phyloP scores from a whole-genome alignment of 306 rosid species.

The Luffa aegyptiaca region DNA sequence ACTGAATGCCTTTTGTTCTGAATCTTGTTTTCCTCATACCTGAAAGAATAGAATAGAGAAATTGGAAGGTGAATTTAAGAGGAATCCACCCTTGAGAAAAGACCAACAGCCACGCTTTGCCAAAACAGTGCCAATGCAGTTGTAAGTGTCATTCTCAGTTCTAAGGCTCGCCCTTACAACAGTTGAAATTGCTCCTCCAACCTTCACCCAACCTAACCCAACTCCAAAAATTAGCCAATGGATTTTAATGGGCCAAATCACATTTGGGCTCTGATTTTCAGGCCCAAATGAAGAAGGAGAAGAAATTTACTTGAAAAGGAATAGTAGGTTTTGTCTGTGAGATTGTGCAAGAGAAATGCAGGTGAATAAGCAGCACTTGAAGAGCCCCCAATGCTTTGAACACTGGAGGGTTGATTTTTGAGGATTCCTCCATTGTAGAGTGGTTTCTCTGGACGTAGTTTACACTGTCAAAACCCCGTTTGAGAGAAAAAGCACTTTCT shows the following conservation, averaged over 20 bases:
- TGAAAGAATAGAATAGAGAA: constrained; percentile 42
- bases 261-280: background rate
- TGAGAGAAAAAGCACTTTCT: background rate
- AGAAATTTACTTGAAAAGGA: constrained; percentile 53
- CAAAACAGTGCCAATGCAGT: constrained; percentile 62
- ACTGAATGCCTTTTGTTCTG: background rate
- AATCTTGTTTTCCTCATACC: constrained; percentile 19
- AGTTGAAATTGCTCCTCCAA: constrained; percentile 35
- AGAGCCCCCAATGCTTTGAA: background rate
- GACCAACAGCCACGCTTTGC: constrained; percentile 89
- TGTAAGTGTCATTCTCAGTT: constrained; percentile 25
- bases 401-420: background rate
- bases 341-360: constrained; percentile 40
- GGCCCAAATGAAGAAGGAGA: background rate
- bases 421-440: constrained; percentile 68
- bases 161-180: constrained; percentile 47
- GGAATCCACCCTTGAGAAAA: constrained; percentile 92
- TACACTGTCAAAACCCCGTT: constrained; percentile 39
- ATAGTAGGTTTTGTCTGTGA: constrained; percentile 44
- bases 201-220: constrained; percentile 57
- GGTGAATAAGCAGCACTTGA: constrained; percentile 15
- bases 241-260: background rate
- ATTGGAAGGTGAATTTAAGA: constrained; percentile 28
- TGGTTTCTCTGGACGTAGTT: constrained; percentile 43
- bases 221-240: background rate